Evolutionary conservation across 2,329 filamentous ascomycete genomes (phyloP).

Genomic region (Paraphoma sp.): DNA sequence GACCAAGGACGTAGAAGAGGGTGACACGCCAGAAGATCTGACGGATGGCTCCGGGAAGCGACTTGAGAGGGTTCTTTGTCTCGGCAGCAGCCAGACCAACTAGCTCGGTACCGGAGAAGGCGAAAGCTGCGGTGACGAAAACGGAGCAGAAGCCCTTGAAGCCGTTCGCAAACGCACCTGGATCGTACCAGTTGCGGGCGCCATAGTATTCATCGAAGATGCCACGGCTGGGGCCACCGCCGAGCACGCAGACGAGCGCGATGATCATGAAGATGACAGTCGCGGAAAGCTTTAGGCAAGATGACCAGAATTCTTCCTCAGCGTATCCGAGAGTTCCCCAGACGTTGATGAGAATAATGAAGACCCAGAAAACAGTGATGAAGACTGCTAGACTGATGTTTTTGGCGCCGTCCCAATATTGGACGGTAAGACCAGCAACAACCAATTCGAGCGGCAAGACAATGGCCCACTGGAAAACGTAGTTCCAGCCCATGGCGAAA

Average conservation of each 20-base stretch:
- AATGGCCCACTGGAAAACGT: conserved; percentile 46
- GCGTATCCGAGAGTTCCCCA: conserved; percentile 50
- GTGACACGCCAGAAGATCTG: conserved; percentile 58
- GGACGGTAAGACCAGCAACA: conserved; percentile 46
- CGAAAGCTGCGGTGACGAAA: conserved; percentile 69
- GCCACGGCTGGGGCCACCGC: conserved; percentile 60
- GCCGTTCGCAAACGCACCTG: conserved; percentile 61
- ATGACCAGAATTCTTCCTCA: conserved; percentile 51
- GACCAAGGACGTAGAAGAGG: conserved; percentile 54
- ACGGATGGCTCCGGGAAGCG: conserved; percentile 52
- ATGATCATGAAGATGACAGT: conserved; percentile 53
- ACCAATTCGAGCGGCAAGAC: conserved; percentile 49
- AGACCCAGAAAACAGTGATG: conserved; percentile 48
- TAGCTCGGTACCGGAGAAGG: conserved; percentile 68
- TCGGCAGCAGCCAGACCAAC: conserved; percentile 67
- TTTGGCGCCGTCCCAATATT: conserved; percentile 41
- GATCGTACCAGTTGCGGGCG: conserved; percentile 65
- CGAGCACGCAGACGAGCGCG: conserved; percentile 62
- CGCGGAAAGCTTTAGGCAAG: conserved; percentile 43
- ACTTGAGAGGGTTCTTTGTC: conserved; percentile 61
- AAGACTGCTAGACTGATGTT: conserved; percentile 37
- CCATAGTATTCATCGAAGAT: conserved; percentile 62
- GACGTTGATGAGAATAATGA: conserved; percentile 47
- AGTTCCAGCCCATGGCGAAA: conserved; percentile 48
- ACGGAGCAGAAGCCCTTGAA: conserved; percentile 70